Evolutionary conservation across 1,139 yeast species (phyloP), one percentile per base, ranked within the genome.

Genomic region (Geotrichum europaeum): DNA sequence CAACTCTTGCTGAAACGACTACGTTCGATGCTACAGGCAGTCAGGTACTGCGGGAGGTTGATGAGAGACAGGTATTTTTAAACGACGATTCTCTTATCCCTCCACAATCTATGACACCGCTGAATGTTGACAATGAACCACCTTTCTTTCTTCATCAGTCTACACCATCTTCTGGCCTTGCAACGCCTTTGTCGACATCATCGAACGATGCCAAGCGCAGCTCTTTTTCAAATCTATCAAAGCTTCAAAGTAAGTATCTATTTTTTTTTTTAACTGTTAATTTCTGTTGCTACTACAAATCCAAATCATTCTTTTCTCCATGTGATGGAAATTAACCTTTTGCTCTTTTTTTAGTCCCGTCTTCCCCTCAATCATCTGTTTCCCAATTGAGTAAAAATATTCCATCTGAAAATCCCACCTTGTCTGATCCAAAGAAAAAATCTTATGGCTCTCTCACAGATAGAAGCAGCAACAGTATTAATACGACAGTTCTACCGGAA

Each of bases 31-130:
- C 49, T 3, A 7, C 32, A 10, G 40, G 47, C 47, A 36, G 6
- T 4, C 57, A 34, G 9, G 20, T 30, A 1, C 32, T 43, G 6
- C 52, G 45, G 45, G 51, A 56, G 13, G 45, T 22, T 12, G 57
- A 53, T 6, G 61, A 58, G 4, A 51, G 34, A 20, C 49, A 20
- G 3, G 57, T 58, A n/a, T 58, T 53, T 32, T 30, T 34, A 13
- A 54, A 54, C 47, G 61, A 58, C 43, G 58, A 58, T 52, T 40
- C 58, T 15, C 53, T 58, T 36, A 54, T 55, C 20, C 61, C 61
- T 12, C 61, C 61, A n/a, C 40, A 55, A 18, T 51, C 56, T 25
- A 43, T 56, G 51, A 40, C 59, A n/a, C 55, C 59, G 43, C 56
- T 57, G 18, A 13, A 15, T 15, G 9, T 20, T 13, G 43, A 18